phyloP scores from a whole-genome alignment of 208 protist species.

The Lotmaria passim region DNA sequence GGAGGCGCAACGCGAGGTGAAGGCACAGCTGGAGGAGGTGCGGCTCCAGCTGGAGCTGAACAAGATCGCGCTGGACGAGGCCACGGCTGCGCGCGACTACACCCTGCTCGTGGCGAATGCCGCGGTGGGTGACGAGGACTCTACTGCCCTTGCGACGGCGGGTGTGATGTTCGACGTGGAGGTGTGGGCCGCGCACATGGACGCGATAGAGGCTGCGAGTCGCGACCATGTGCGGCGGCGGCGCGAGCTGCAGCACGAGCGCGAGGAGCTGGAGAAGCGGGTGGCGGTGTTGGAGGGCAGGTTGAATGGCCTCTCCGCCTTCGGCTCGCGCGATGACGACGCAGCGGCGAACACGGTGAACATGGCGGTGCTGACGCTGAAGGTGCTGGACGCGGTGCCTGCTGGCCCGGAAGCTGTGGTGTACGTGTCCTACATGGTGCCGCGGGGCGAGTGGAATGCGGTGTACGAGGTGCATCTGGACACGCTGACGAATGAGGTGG shows the following conservation, averaged over 20 bases:
- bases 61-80: constrained; percentile 23
- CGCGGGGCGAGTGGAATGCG: constrained; percentile 18
- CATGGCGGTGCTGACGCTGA: constrained; percentile 31
- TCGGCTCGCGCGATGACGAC: background rate
- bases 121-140: constrained; percentile 11
- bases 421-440: constrained; percentile 34
- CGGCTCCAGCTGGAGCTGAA: constrained; percentile 23
- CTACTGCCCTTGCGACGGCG: background rate
- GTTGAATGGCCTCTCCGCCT: background rate
- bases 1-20: constrained; percentile 11
- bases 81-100: constrained; percentile 17
- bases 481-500: constrained; percentile 29
- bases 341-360: constrained; percentile 4
- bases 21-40: constrained; percentile 27
- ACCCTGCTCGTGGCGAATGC: constrained; percentile 1
- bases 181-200: constrained; percentile 28
- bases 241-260: constrained; percentile 22
- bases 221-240: constrained; percentile 1
- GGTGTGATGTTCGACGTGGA: constrained; percentile 18
- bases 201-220: constrained; percentile 19
- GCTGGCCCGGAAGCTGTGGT: constrained; percentile 24
- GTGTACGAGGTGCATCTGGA: constrained; percentile 34
- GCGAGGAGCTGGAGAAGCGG: constrained; percentile 15
- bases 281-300: constrained; percentile 10
- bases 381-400: constrained; percentile 27